Percentiles rank a stretch among this genome's conserved stretches.
phyloP scores from a whole-genome alignment of 495 filamentous ascomycete species.

The Penicillium simplicissimum region DNA sequence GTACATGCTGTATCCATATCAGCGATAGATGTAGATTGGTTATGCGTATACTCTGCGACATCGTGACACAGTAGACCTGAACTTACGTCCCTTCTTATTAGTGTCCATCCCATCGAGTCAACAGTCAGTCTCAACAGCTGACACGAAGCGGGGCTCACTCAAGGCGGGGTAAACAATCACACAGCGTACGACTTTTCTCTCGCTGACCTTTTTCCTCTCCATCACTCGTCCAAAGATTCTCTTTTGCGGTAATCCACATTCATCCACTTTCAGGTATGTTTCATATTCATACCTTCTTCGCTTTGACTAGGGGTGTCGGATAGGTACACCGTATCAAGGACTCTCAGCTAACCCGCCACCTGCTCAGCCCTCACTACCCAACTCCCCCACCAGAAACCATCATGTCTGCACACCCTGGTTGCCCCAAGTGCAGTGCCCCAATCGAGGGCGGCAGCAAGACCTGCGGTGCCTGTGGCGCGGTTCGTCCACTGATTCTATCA shows the following conservation, averaged over 20 bases:
- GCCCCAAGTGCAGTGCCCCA: slow-evolving; percentile 40
- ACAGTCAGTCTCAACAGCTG: background rate
- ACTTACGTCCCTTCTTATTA: background rate
- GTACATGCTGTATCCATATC: background rate
- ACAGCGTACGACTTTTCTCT: background rate
- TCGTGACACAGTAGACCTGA: background rate
- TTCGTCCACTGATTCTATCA: slow-evolving; percentile 23
- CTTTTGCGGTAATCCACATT: background rate
- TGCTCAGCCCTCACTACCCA: slow-evolving; percentile 3
- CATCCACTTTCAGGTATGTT: background rate
- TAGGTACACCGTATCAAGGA: background rate
- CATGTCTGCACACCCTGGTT: slow-evolving; percentile 35
- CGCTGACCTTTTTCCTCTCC: slow-evolving; percentile 19
- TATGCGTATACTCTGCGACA: background rate
- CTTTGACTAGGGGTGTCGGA: background rate
- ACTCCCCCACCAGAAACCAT: background rate
- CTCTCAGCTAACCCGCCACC: background rate
- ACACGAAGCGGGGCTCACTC: slow-evolving; percentile 13
- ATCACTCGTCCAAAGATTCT: slow-evolving; percentile 12
- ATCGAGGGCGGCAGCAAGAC: slow-evolving; percentile 31
- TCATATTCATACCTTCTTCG: background rate
- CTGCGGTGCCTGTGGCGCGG: slow-evolving; percentile 41
- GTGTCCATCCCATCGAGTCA: too few species aligned
- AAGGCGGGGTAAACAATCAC: slow-evolving; percentile 21
- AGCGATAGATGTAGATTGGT: background rate